These are phyloP conservation scores for Ilyonectria destructans DNA, from an alignment of 2,329 filamentous ascomycete species.

Conservation along the genomic window DNA sequence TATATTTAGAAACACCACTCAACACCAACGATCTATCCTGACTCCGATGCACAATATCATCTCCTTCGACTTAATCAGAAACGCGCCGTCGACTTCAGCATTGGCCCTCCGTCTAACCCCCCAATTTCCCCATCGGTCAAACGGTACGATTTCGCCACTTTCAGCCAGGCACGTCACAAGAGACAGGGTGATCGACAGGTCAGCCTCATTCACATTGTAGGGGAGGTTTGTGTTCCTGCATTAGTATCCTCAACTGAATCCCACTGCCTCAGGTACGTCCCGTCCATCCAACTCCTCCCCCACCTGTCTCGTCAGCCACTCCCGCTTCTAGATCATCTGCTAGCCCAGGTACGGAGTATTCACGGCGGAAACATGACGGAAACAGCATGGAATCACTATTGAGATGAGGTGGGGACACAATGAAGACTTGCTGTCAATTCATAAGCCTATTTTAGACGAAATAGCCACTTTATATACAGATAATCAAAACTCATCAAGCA, in stretches of 20 bases:
- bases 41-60: slow-evolving; percentile 4
- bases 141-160: slow-evolving; percentile 12
- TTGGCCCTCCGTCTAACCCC: background rate
- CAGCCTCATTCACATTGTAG: background rate
- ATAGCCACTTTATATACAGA: slow-evolving; percentile 13
- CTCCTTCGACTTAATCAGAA: slow-evolving; percentile 17
- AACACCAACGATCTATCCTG: background rate
- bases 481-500: slow-evolving; percentile 12
- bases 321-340: background rate
- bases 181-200: slow-evolving; percentile 14
- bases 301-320: slow-evolving; percentile 8
- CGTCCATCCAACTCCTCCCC: background rate
- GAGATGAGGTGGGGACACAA: slow-evolving; percentile 6
- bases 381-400: slow-evolving; percentile 6
- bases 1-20: background rate
- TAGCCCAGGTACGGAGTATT: background rate
- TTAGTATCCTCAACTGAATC: slow-evolving; percentile 1
- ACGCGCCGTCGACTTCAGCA: slow-evolving; percentile 5
- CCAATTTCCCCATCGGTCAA: slow-evolving; percentile 25
- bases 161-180: background rate
- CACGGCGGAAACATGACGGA: background rate
- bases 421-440: slow-evolving; percentile 3
- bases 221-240: slow-evolving; percentile 10
- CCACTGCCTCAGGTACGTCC: slow-evolving; percentile 6
- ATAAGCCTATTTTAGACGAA: slow-evolving; percentile 15